Percentiles rank a stretch among this genome's conserved stretches.
These are phyloP conservation scores for Daldinia concentrica DNA, from an alignment of 495 filamentous ascomycete genomes.

Conservation along the genomic window DNA sequence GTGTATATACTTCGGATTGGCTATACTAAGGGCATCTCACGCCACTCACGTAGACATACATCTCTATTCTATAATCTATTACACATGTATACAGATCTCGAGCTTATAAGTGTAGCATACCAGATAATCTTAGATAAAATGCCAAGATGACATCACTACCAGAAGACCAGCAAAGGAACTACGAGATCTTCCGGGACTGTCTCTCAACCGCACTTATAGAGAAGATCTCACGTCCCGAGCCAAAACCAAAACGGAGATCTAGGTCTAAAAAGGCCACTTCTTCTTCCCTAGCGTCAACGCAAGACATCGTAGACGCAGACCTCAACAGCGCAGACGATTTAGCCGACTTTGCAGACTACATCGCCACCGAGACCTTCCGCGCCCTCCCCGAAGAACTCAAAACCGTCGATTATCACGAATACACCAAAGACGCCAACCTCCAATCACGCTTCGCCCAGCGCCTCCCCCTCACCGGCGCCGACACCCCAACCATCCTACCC, in stretches of 20 bases:
- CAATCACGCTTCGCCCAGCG: slow-evolving; percentile 54
- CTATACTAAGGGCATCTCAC: neutral
- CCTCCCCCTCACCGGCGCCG: slow-evolving; percentile 54
- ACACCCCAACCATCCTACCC: slow-evolving; percentile 48
- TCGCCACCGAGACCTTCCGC: slow-evolving; percentile 73
- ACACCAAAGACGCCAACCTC: slow-evolving; percentile 59
- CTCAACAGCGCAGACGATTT: slow-evolving; percentile 66
- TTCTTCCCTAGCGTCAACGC: too few species aligned
- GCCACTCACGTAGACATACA: neutral
- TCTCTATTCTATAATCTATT: neutral
- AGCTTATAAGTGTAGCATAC: neutral
- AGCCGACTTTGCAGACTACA: slow-evolving; percentile 79
- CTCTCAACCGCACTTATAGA: slow-evolving; percentile 58
- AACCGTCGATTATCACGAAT: slow-evolving; percentile 66
- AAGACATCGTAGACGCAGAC: slow-evolving; percentile 14
- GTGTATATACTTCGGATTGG: neutral
- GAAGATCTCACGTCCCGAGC: slow-evolving; percentile 56
- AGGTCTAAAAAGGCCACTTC: slow-evolving; percentile 52
- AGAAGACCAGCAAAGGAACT: slow-evolving; percentile 59
- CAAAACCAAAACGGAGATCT: slow-evolving; percentile 55
- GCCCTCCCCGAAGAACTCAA: slow-evolving; percentile 68
- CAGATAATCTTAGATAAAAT: neutral
- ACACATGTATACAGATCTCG: neutral
- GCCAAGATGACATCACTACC: slow-evolving; percentile 17
- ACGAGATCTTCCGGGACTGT: slow-evolving; percentile 75